Evolutionary conservation across 352 stramenopile species (phyloP), one percentile per base, ranked within the genome.

Genomic region (Phytophthora hibernalis): DNA sequence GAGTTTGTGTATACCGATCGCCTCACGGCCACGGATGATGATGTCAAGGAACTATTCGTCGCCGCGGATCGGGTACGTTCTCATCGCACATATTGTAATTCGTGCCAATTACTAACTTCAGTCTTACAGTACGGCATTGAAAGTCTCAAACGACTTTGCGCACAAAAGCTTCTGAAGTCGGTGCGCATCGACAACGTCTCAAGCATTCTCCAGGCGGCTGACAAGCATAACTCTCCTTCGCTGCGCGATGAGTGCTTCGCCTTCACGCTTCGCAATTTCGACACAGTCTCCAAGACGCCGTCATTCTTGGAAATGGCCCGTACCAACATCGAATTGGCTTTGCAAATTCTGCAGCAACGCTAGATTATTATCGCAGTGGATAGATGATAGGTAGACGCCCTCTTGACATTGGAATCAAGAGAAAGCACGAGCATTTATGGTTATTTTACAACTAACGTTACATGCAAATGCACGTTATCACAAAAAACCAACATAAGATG

Each of bases 221-320:
- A 99, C 70, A 76, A 98, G 53, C 92, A 99, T 74, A 98, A 97
- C 24, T 92, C 94, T 2, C 70, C 77, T 11, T 88, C 91, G 11
- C 82, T 99, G 15, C 89, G 97, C 52, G 85, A 96, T 63, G 97
- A 98, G 70, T 98, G 95, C 59, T 93, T 99, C 43, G 90, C 93
- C 26, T 99, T 98, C 72, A 98, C 99, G 66, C 76, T 99, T 53
- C 93, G 88, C 28, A 96, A 99, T 83, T 99, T 99, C 77, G 97
- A 99, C 83, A 83, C 82, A 16, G 92, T 99, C 20, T 98, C 94
- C 15, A 99, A 99, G 85, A 99, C 95, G 10, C 59, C 76, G 12
- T 79, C 90, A 30, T 99, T 99, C 76, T 92, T 98, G 76, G 94
- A 99, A 61, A 99, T 99, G 97, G 97, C 96, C 10, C 79, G 97